Base-by-base conservation (phyloP, 2,329 filamentous ascomycete genomes). In the Fusarium brevicatenulatum region DNA sequence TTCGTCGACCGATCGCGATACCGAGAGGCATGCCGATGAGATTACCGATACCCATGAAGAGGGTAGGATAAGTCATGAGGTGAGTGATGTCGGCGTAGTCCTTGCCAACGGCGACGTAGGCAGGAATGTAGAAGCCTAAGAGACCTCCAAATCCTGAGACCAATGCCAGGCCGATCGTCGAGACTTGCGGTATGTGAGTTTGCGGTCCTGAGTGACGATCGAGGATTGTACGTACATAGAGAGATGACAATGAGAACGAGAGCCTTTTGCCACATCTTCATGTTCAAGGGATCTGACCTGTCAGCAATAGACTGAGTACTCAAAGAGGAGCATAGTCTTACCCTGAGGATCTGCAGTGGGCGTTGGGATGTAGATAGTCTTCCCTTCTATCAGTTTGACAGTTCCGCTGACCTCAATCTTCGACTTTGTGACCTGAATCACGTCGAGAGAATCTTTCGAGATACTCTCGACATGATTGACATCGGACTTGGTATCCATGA, bases 181-280 rank as follows among this genome's bases (percentile, higher is more conserved):
- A 68, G 63, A 68, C 65, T 68, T 43, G 10, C 1, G 11, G 13
- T 34, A 2, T 18, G 46, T 68, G 30, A 68, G 64, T 39, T 46
- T 13, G 12, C 10, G 25, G 5, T 9, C 4, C 15, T 4, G 15
- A 15, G 3, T 1, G 18, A 6, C 1, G 16, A 12, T 13, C 7
- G 25, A n/a, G 10, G 3, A 9, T n/a, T 46, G 8, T 4, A 68
- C 65, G 12, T 62, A 68, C 65, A 75, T 6, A 74, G 65, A 4
- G 73, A 75, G 37, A 75, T 75, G 15, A 73, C 58, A 13, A 75
- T 44, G 11, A 75, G 62, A 18, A 74, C 70, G 9, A 57, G 50
- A 16, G 55, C 57, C 59, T 75, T 75, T 49, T 75, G 73, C 73
- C 73, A 75, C 70, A 70, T 75, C 52, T 59, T 71, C 73, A 75